Evolutionary conservation across 306 rosid genomes (phyloP), one percentile per base, ranked within the genome.

Genomic region (Prosopis cineraria): DNA sequence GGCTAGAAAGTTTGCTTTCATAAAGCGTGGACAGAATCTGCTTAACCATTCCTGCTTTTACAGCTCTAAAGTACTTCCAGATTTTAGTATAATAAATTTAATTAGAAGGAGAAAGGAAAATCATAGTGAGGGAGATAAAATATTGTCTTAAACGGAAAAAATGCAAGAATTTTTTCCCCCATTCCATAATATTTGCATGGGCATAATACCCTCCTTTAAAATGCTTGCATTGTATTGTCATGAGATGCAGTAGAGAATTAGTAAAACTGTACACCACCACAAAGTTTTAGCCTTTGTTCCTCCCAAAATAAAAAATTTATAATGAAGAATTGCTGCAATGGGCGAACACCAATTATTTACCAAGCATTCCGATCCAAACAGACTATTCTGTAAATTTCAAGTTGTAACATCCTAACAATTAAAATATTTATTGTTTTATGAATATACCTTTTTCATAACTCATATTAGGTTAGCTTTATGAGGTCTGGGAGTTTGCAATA

Each of bases 1-100:
- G 72, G 52, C 56, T 79, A 33, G 45, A 50, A 30, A 84, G 29
- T 66, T 30, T 48, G 13, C 70, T 37, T 65, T 20, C 43, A 20
- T 31, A 19, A 65, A 36, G 45, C n/a, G n/a, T 64, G 70, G 19
- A 37, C 27, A n/a, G 47, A 8, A 11, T 41, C 16, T 36, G 13
- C 70, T 65, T 41, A 14, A 65, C 16, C 14, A 65, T 34, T 24
- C 30, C 70, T 37, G n/a, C 31, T 22, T 66, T 39, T 66, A n/a
- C 33, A 4, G 30, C 43, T 9, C 70, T 3, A 8, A 37, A 65
- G 41, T 36, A 63, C 11, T 34, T 65, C 31, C 4, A 20, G 2
- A 9, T 19, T 37, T 39, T 37, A 22, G 44, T n/a, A 0, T 14
- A 22, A 66, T 30, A 55, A 1, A 66, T 66, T 66, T 39, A 37